These are phyloP conservation scores for Globisporangium cystogenes DNA, from an alignment of 352 stramenopile species.

Conservation along the genomic window DNA sequence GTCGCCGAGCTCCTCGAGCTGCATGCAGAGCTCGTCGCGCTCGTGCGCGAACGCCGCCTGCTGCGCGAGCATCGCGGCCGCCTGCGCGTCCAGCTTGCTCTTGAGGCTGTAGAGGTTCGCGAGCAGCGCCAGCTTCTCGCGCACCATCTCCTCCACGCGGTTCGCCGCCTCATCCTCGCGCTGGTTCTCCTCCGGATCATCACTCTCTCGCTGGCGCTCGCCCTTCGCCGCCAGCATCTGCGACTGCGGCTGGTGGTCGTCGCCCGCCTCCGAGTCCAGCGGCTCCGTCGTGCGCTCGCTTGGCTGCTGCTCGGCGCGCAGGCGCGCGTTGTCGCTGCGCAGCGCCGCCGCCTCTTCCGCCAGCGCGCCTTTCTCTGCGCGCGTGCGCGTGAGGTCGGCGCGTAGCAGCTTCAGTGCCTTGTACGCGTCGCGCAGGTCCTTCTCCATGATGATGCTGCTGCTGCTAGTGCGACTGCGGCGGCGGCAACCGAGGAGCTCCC, in stretches of 20 bases:
- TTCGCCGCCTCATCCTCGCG: slow-evolving; percentile 1
- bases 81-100: slow-evolving; percentile 13
- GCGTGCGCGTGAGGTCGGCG: slow-evolving; percentile 14
- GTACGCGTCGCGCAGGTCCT: slow-evolving; percentile 18
- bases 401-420: slow-evolving; percentile 18
- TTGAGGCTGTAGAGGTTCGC: slow-evolving; percentile 21
- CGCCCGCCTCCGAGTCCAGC: not conserved
- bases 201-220: not conserved
- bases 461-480: too few relatives aligned
- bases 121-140: slow-evolving; percentile 18
- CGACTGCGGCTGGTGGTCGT: not conserved
- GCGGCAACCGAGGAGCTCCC: too few relatives aligned
- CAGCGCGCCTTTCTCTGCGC: slow-evolving; percentile 14
- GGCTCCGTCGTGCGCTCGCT: not conserved
- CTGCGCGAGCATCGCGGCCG: slow-evolving; percentile 12
- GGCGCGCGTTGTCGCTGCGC: not conserved
- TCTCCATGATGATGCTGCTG: not conserved
- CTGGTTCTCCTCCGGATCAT: not conserved
- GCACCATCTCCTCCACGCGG: slow-evolving; percentile 14
- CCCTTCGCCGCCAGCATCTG: too few relatives aligned
- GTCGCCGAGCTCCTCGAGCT: slow-evolving; percentile 14
- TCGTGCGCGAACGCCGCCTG: slow-evolving; percentile 17
- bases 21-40: slow-evolving; percentile 12
- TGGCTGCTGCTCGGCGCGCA: not conserved
- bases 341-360: slow-evolving; percentile 2